Evolutionary conservation across 192 early-diverging fungal genomes (phyloP).

Genomic region (Podila epigama): DNA sequence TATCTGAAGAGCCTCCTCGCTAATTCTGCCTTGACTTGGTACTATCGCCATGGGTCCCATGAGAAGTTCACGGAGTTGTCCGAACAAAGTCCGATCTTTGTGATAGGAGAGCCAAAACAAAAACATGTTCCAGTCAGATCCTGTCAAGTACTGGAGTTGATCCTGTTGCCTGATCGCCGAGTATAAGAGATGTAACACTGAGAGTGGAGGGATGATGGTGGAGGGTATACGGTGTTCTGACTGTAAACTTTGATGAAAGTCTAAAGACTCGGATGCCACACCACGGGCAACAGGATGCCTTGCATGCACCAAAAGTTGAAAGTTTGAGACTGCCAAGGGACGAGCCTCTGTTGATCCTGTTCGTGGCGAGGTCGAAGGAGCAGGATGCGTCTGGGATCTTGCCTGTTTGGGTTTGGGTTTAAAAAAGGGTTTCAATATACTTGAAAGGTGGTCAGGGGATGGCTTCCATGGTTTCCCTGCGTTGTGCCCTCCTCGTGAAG

Average conservation of each 20-base stretch:
- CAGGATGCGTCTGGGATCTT: not conserved
- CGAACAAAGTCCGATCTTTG: conserved; percentile 2
- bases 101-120: conserved; percentile 28
- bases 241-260: not conserved
- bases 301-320: conserved; percentile 18
- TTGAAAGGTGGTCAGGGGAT: too few species aligned
- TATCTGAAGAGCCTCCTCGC: not conserved
- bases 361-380: not conserved
- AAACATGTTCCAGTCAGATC: conserved; percentile 22
- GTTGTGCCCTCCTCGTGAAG: too few species aligned
- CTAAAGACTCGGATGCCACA: not conserved
- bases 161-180: not conserved
- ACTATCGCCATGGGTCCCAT: not conserved
- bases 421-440: too few species aligned
- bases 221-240: conserved; percentile 17
- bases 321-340: conserved; percentile 5
- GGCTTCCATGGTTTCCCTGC: too few species aligned
- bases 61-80: not conserved
- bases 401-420: too few species aligned
- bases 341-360: not conserved
- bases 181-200: conserved; percentile 13
- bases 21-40: not conserved
- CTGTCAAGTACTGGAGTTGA: not conserved
- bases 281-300: not conserved
- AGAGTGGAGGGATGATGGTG: conserved; percentile 24